A percentile compares a stretch with the other conserved stretches of the same genome.
Evolutionary conservation across 768 basidiomycete species (phyloP).

Genomic region (Phlegmacium glaucopus): DNA sequence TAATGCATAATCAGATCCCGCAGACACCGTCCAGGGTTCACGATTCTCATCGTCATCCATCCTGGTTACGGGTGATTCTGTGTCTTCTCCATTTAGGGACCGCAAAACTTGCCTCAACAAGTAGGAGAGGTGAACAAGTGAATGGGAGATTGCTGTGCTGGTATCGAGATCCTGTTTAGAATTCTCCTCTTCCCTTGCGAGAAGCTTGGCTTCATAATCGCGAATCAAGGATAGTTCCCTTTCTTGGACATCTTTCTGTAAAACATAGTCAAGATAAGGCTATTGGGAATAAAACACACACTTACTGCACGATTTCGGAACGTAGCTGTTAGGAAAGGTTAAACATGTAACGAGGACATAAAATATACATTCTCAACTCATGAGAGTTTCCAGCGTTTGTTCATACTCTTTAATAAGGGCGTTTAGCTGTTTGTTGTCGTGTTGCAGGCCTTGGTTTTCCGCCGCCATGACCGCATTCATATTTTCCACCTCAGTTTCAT

Average conservation of each 20-base stretch:
- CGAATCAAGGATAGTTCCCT: slow-evolving; percentile 86
- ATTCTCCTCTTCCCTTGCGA: slow-evolving; percentile 68
- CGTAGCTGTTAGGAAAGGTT: slow-evolving; percentile 30
- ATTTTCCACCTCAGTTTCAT: slow-evolving; percentile 83
- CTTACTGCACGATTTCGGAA: slow-evolving; percentile 91
- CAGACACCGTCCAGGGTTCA: slow-evolving; percentile 36
- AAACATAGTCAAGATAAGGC: slow-evolving; percentile 3
- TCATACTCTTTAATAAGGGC: slow-evolving; percentile 94
- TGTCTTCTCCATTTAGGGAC: slow-evolving; percentile 63
- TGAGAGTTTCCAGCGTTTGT: slow-evolving; percentile 90
- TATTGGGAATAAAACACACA: slow-evolving; percentile 13
- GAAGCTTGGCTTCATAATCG: slow-evolving; percentile 86
- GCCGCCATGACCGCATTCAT: slow-evolving; percentile 77
- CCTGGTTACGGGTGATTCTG: slow-evolving; percentile 19
- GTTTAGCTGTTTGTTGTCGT: slow-evolving; percentile 96
- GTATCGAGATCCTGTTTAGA: slow-evolving; percentile 53
- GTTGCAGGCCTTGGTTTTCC: slow-evolving; percentile 82
- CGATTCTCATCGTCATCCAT: slow-evolving; percentile 33
- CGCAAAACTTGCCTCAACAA: slow-evolving; percentile 70
- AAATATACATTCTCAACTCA: slow-evolving; percentile 50
- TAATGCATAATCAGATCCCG: slow-evolving; percentile 68
- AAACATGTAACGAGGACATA: neutral
- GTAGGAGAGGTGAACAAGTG: slow-evolving; percentile 67
- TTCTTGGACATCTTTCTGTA: slow-evolving; percentile 87
- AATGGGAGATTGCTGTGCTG: slow-evolving; percentile 63